Evolutionary conservation across 306 rosid species (phyloP).

Genomic region (Vicia sativa): DNA sequence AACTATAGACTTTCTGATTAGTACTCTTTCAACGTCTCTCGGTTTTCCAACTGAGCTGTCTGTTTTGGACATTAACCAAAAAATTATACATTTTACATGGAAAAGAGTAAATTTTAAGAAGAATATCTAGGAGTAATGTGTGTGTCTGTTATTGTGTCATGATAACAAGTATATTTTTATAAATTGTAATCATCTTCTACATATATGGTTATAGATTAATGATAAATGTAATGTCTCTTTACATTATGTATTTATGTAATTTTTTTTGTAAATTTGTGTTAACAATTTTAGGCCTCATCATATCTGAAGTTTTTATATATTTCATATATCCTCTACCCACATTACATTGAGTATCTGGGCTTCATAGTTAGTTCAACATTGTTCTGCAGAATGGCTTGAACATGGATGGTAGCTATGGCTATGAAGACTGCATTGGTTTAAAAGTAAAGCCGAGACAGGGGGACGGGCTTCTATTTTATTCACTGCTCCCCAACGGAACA

Average conservation of each 20-base stretch:
- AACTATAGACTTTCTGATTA: background rate
- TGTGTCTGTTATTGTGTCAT: background rate
- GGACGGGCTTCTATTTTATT: slow-evolving; percentile 87
- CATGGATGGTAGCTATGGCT: slow-evolving; percentile 62
- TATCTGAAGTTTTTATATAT: slow-evolving; percentile 4
- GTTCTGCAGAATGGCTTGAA: slow-evolving; percentile 65
- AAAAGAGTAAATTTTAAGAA: background rate
- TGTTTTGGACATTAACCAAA: background rate
- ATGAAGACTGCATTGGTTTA: slow-evolving; percentile 60
- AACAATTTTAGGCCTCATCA: background rate
- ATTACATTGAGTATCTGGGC: background rate
- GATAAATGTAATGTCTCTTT: background rate
- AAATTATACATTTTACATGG: background rate
- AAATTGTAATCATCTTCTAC: background rate
- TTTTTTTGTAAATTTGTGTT: background rate
- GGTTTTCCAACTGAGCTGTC: background rate
- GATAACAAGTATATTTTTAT: background rate
- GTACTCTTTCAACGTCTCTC: background rate
- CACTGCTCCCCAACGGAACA: slow-evolving; percentile 67
- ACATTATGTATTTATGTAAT: background rate
- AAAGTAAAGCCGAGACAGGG: slow-evolving; percentile 84
- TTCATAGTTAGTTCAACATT: slow-evolving; percentile 13
- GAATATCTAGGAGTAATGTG: background rate
- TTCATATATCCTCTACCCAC: background rate
- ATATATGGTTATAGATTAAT: background rate